phyloP scores from a whole-genome alignment of 257 asterid species.

The Solanum pimpinellifolium region DNA sequence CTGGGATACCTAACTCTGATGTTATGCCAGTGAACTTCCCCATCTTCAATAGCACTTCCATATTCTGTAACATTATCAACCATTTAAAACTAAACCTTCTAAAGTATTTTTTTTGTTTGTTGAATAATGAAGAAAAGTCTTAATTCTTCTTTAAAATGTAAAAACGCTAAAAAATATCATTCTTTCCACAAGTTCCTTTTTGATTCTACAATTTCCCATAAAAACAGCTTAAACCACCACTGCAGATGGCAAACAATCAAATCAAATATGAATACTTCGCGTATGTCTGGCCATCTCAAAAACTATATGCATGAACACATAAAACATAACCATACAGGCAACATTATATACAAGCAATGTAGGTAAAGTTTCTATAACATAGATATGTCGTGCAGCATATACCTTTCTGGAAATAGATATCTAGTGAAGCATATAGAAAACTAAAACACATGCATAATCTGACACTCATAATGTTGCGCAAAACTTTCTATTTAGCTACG shows the following conservation, averaged over 20 bases:
- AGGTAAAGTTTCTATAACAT: neutral
- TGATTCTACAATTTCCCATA: neutral
- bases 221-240: neutral
- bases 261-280: neutral
- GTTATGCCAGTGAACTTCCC: slow-evolving; percentile 73
- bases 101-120: neutral
- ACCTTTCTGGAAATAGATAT: neutral
- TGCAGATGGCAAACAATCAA: neutral
- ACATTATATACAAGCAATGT: neutral
- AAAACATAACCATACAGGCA: neutral
- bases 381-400: neutral
- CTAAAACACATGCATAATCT: neutral
- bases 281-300: neutral
- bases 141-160: neutral
- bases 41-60: slow-evolving; percentile 91
- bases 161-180: neutral
- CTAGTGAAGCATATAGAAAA: neutral
- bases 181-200: neutral
- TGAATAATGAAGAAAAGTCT: neutral
- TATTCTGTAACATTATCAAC: slow-evolving; percentile 38
- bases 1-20: slow-evolving; percentile 66
- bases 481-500: neutral
- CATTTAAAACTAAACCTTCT: neutral
- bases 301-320: neutral
- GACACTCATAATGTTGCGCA: neutral